A percentile compares a stretch with the other conserved stretches of the same genome.
phyloP scores from a whole-genome alignment of 352 stramenopile genomes.

The Globisporangium polare region DNA sequence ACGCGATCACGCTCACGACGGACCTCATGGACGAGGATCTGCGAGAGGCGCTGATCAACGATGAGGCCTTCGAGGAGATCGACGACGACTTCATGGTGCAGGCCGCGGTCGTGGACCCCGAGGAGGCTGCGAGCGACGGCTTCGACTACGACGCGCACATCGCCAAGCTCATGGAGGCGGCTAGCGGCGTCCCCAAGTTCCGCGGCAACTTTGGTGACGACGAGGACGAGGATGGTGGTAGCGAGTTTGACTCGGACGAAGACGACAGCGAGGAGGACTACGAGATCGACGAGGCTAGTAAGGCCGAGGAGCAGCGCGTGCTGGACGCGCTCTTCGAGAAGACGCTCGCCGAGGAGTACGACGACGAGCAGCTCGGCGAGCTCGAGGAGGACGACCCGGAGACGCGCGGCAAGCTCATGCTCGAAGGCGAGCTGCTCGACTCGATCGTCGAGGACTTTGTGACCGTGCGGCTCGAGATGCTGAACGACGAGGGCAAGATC shows the following conservation, averaged over 20 bases:
- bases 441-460: constrained; percentile 77
- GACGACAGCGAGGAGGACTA: constrained; percentile 76
- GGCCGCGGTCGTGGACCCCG: constrained; percentile 45
- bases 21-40: constrained; percentile 88
- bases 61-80: constrained; percentile 83
- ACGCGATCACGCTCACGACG: constrained; percentile 79
- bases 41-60: constrained; percentile 78
- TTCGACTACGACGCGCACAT: constrained; percentile 95
- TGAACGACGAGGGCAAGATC: constrained; percentile 72
- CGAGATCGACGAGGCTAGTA: constrained; percentile 31
- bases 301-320: constrained; percentile 76
- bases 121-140: constrained; percentile 32
- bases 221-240: constrained; percentile 41
- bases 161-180: constrained; percentile 88
- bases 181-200: constrained; percentile 66
- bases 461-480: constrained; percentile 62
- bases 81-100: constrained; percentile 92
- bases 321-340: constrained; percentile 89
- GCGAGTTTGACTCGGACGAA: constrained; percentile 35
- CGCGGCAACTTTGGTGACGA: constrained; percentile 64
- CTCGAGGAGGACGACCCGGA: constrained; percentile 75
- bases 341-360: constrained; percentile 78
- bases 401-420: constrained; percentile 59
- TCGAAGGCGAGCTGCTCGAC: constrained; percentile 65
- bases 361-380: constrained; percentile 74